Percentiles rank a stretch among this genome's conserved stretches.
phyloP scores from a whole-genome alignment of 106 monocot genomes.

The Amphibolis antarctica region DNA sequence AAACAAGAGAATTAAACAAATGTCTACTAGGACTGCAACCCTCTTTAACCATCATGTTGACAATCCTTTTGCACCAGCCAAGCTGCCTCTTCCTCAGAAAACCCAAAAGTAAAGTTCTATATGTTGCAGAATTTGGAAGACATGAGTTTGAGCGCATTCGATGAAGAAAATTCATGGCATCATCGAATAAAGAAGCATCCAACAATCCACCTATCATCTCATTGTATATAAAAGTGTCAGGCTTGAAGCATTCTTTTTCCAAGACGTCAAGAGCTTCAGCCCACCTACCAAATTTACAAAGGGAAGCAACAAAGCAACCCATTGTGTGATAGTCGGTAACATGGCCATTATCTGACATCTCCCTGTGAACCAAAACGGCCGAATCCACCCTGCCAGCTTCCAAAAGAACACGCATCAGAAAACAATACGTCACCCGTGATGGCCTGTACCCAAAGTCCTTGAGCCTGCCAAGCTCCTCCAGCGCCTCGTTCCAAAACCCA shows the following conservation, averaged over 20 bases:
- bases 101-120: conserved; percentile 66
- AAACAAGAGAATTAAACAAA: conserved; percentile 79
- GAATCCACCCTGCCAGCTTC: conserved; percentile 53
- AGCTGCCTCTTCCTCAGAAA: conserved; percentile 82
- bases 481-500: conserved; percentile 62
- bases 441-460: conserved; percentile 79
- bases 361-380: conserved; percentile 65
- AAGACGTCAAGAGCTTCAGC: conserved; percentile 68
- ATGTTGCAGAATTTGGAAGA: conserved; percentile 71
- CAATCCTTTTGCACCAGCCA: conserved; percentile 90
- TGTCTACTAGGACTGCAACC: conserved; percentile 60
- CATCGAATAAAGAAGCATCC: conserved; percentile 87
- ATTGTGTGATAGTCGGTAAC: conserved; percentile 55
- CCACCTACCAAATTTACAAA: conserved; percentile 81
- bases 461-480: conserved; percentile 79
- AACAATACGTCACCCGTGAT: conserved; percentile 54
- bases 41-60: conserved; percentile 82
- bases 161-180: conserved; percentile 82
- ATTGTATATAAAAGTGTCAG: conserved; percentile 68
- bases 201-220: conserved; percentile 86
- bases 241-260: conserved; percentile 64
- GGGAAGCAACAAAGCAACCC: conserved; percentile 50
- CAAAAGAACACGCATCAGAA: conserved; percentile 59
- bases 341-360: conserved; percentile 64
- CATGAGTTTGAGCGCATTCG: conserved; percentile 66